Base-by-base conservation (phyloP, 441 rosid species). In the Eruca vesicaria region DNA sequence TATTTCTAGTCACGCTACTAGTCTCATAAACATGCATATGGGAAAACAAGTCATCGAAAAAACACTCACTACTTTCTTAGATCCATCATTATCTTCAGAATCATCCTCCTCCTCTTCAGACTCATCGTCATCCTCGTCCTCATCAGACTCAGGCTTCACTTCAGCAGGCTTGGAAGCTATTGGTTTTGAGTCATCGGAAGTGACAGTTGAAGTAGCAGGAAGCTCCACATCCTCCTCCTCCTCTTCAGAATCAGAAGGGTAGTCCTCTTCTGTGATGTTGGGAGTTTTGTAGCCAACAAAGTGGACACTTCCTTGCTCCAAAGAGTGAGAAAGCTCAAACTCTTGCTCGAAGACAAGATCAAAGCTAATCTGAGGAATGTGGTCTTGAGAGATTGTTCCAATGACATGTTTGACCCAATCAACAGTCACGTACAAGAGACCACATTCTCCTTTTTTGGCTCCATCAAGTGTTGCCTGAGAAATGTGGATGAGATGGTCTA, bases 381-480 rank as follows among this genome's bases (percentile, higher is more conserved):
- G 86, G 2, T 84, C 90, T 1, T 84, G 32, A 1, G 86, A 77
- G 28, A 95, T 92, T 1, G 88, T 87, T 72, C 93, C 99, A 58
- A 91, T 72, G 6, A 91, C 85, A 69, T 89, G 65, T 79, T 88
- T 95, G 80, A 79, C 63, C 31, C 77, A 86, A 20, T 72, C 83
- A 59, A 86, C 69, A 14, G 81, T 87, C 29, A 89, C 86, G 74
- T 41, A 83, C 16, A 93, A 55, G 4, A 79, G 77, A 10, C 85
- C 92, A 14, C 82, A 35, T 1, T 89, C 93, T 41, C 71, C 86
- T 63, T 85, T 56, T 3, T 73, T 87, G 12, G 76, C 89, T 78
- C 87, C 91, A 0, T 93, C 98, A 18, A 95, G 84, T 1, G 96
- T 74, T 0, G 96, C 98, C 98, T 90, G 98, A 31, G 99, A 95